Conservation (phyloP, 2,329 filamentous ascomycete genomes). For the Bipolaris gigantea region DNA sequence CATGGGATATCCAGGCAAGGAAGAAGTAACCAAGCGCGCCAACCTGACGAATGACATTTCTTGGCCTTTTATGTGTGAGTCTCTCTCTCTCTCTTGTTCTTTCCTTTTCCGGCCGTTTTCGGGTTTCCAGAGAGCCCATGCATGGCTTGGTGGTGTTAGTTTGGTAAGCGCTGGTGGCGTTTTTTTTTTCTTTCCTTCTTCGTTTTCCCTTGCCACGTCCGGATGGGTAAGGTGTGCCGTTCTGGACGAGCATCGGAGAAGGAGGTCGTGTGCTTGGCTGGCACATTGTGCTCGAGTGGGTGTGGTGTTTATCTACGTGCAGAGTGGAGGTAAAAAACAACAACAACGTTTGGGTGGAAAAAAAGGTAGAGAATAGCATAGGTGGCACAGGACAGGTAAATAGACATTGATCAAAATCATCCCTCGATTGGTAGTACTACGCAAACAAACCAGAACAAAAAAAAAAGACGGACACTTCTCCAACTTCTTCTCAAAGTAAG, state of each 20-base stretch:
- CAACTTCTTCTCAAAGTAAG: neutral
- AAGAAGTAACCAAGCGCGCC: no score
- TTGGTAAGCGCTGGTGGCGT: neutral
- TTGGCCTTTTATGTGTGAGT: no score
- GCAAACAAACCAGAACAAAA: neutral
- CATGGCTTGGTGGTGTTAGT: neutral
- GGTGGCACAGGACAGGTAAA: neutral
- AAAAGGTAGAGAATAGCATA: no score
- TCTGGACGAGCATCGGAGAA: neutral
- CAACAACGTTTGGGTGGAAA: no score
- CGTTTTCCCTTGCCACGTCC: no score
- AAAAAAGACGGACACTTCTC: neutral
- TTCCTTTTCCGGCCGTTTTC: neutral
- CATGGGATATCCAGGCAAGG: no score
- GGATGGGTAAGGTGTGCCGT: neutral
- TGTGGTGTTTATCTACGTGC: no score
- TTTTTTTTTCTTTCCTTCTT: no score
- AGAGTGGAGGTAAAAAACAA: no score
- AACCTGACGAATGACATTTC: no score
- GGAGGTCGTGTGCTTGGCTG: no score
- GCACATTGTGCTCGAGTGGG: no score
- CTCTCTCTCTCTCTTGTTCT: neutral
- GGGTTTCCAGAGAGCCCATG: neutral
- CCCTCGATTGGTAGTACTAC: neutral
- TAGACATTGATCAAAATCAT: neutral